Conservation (phyloP, 108 stramenopile genomes). For the Skeletonema marinoi region DNA sequence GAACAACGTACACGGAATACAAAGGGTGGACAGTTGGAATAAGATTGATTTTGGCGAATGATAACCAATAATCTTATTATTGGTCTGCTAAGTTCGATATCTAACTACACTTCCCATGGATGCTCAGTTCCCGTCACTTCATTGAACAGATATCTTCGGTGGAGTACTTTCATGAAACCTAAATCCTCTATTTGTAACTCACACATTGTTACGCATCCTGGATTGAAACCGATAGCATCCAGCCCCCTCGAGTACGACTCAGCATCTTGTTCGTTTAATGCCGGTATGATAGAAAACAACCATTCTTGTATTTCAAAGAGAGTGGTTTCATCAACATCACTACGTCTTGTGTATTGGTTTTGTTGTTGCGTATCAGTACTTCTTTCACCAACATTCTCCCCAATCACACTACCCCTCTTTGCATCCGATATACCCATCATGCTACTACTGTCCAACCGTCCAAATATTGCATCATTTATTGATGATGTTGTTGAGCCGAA, state of each 20-base stretch:
- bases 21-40: constrained; percentile 1
- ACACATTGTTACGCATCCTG: constrained; percentile 32
- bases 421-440: neutral
- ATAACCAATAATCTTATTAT: neutral
- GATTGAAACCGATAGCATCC: constrained; percentile 40
- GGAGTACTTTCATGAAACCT: constrained; percentile 43
- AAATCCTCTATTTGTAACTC: constrained; percentile 42
- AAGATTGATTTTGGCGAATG: neutral
- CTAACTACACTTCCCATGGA: constrained; percentile 23
- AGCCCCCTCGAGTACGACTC: constrained; percentile 20
- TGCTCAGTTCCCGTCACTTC: constrained; percentile 35
- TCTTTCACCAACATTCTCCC: constrained; percentile 1
- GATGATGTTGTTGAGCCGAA: neutral
- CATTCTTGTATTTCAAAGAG: constrained; percentile 19
- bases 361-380: neutral
- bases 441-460: neutral
- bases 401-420: constrained; percentile 3
- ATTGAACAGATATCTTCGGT: constrained; percentile 40
- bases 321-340: neutral
- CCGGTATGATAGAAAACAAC: constrained; percentile 29
- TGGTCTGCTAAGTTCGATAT: neutral
- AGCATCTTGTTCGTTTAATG: constrained; percentile 10
- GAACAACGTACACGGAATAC: constrained; percentile 10
- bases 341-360: neutral
- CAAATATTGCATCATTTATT: constrained; percentile 1